These are phyloP conservation scores for Pseudozyma thailandica DNA, from an alignment of 1,284 basidiomycete genomes.

Conservation along the genomic window DNA sequence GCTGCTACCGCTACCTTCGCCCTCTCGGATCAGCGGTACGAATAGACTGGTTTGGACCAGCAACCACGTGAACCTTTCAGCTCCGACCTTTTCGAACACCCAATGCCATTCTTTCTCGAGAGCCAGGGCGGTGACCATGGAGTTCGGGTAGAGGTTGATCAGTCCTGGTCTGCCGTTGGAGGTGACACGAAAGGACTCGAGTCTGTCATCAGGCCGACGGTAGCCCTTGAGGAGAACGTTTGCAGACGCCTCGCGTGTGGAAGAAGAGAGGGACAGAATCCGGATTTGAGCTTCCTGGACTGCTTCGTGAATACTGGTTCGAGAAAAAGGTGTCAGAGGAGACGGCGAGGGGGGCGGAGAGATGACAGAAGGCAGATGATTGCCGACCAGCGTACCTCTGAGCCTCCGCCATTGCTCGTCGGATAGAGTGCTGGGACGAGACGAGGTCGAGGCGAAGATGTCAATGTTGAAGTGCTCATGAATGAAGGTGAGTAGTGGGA, in stretches of 20 bases:
- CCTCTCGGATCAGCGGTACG: constrained; percentile 74
- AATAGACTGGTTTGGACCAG: constrained; percentile 80
- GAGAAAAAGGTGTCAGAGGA: background rate
- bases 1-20: constrained; percentile 71
- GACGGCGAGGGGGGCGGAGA: background rate
- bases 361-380: background rate
- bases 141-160: constrained; percentile 78
- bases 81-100: constrained; percentile 77
- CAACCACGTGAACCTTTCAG: constrained; percentile 78
- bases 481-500: constrained; percentile 20
- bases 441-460: constrained; percentile 14
- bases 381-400: constrained; percentile 14
- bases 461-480: constrained; percentile 25
- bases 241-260: constrained; percentile 9
- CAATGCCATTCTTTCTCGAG: constrained; percentile 75
- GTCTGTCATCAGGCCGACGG: constrained; percentile 71
- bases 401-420: constrained; percentile 24
- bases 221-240: constrained; percentile 77
- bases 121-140: constrained; percentile 76
- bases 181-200: constrained; percentile 22
- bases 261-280: constrained; percentile 20
- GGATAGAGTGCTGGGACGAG: constrained; percentile 7
- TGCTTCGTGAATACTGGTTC: constrained; percentile 25
- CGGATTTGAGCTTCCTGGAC: constrained; percentile 43
- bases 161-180: constrained; percentile 67